Conservation (phyloP, 2,329 filamentous ascomycete species). For the Xylaria sp. region DNA sequence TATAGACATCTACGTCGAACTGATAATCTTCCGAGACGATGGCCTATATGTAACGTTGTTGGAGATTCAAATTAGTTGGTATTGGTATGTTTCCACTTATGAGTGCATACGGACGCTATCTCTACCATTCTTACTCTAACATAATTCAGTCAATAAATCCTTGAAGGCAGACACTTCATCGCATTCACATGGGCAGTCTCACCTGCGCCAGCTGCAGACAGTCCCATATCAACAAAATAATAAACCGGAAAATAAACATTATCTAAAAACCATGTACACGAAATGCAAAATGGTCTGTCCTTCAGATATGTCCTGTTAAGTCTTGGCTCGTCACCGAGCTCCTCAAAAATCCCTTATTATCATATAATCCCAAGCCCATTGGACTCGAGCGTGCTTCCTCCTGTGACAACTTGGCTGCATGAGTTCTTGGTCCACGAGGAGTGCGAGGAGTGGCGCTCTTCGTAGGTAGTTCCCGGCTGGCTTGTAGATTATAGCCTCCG, state of each 20-base stretch:
- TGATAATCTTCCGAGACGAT: background rate
- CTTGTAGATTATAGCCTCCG: slow-evolving; percentile 29
- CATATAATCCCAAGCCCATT: slow-evolving; percentile 44
- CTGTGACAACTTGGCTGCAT: slow-evolving; percentile 37
- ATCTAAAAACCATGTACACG: slow-evolving; percentile 33
- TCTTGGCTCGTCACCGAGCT: slow-evolving; percentile 28
- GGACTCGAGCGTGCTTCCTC: slow-evolving; percentile 32
- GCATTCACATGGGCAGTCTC: background rate
- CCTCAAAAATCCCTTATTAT: slow-evolving; percentile 45
- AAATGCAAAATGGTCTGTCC: slow-evolving; percentile 16
- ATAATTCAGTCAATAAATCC: slow-evolving; percentile 15
- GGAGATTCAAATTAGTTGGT: background rate
- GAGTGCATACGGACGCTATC: background rate
- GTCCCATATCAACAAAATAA: slow-evolving; percentile 25
- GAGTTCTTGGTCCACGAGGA: slow-evolving; percentile 28
- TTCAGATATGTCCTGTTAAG: slow-evolving; percentile 12
- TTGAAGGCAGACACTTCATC: background rate
- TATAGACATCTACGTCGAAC: background rate
- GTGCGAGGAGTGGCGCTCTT: background rate
- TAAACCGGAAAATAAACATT: slow-evolving; percentile 31
- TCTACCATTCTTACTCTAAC: slow-evolving; percentile 23
- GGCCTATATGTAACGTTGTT: background rate
- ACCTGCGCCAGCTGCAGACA: background rate
- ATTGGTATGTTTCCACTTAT: slow-evolving; percentile 30
- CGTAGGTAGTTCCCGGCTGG: slow-evolving; percentile 12